Conservation (phyloP, 2,329 filamentous ascomycete genomes). For the Grosmannia serpens region DNA sequence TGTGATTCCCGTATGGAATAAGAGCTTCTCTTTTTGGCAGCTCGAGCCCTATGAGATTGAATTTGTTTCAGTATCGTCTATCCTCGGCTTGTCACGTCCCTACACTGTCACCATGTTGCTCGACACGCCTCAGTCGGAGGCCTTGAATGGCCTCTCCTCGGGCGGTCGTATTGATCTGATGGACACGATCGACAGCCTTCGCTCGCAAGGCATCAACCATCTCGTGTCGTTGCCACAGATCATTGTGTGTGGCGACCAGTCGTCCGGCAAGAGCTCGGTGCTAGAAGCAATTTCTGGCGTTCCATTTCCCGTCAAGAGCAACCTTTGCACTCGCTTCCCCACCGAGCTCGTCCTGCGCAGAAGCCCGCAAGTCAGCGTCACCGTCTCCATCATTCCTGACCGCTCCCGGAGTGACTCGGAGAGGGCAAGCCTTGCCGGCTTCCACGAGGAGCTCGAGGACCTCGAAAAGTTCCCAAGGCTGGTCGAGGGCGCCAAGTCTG, state of each 20-base stretch:
- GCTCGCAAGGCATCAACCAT: conserved; percentile 23
- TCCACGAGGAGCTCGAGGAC: conserved; percentile 13
- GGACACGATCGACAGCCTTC: conserved; percentile 28
- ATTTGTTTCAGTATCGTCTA: too few relatives aligned
- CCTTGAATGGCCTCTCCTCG: not conserved
- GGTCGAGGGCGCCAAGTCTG: conserved; percentile 26
- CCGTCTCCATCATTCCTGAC: conserved; percentile 25
- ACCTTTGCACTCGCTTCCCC: conserved; percentile 50
- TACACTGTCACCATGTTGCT: not conserved
- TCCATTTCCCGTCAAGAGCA: conserved; percentile 46
- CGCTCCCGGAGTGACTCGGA: conserved; percentile 16
- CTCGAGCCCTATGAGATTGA: too few relatives aligned
- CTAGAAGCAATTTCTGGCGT: conserved; percentile 53
- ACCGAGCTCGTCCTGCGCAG: conserved; percentile 49
- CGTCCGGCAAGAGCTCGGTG: conserved; percentile 52
- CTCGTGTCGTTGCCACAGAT: conserved; percentile 32
- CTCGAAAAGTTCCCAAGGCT: conserved; percentile 19
- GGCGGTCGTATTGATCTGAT: conserved; percentile 17
- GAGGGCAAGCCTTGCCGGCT: conserved; percentile 16
- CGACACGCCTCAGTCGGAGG: not conserved
- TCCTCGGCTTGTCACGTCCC: not conserved
- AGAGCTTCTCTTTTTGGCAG: too few relatives aligned
- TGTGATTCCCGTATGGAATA: not conserved
- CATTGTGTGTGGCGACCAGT: conserved; percentile 51
- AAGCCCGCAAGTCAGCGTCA: conserved; percentile 20